Evolutionary conservation across 345 rosid genomes (phyloP).

Genomic region (Chamaenerion angustifolium): DNA sequence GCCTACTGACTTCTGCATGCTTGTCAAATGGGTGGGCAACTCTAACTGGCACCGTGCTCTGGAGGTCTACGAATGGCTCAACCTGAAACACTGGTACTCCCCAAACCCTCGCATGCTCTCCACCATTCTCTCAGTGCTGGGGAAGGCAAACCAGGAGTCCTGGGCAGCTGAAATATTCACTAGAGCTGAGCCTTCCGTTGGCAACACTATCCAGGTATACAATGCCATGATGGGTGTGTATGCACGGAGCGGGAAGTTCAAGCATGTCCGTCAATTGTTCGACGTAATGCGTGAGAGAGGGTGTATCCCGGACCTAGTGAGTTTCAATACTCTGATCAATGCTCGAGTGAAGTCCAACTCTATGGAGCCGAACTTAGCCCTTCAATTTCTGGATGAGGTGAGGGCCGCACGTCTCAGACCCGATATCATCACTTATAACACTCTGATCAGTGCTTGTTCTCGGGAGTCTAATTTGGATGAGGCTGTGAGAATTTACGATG

Average conservation of each 20-base stretch:
- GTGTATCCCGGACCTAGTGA: conserved; percentile 81
- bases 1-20: conserved; percentile 75
- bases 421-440: conserved; percentile 81
- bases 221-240: conserved; percentile 96
- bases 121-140: conserved; percentile 69
- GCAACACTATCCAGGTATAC: conserved; percentile 71
- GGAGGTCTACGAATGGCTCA: conserved; percentile 93
- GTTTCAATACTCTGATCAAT: conserved; percentile 87
- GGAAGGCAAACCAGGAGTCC: conserved; percentile 65
- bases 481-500: conserved; percentile 52
- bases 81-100: conserved; percentile 66
- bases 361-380: conserved; percentile 42
- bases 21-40: conserved; percentile 75
- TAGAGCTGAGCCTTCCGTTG: conserved; percentile 45
- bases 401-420: conserved; percentile 71
- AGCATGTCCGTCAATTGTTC: conserved; percentile 54
- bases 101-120: conserved; percentile 82
- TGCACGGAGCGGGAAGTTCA: conserved; percentile 55
- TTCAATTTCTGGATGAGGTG: conserved; percentile 58
- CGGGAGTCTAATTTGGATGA: conserved; percentile 65
- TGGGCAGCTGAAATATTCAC: conserved; percentile 68
- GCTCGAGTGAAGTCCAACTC: conserved; percentile 59
- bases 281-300: conserved; percentile 66
- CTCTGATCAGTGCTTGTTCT: conserved; percentile 86
- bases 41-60: conserved; percentile 82